Conservation (phyloP, 371 early-diverging fungal genomes). For the Funneliformis caledonium region DNA sequence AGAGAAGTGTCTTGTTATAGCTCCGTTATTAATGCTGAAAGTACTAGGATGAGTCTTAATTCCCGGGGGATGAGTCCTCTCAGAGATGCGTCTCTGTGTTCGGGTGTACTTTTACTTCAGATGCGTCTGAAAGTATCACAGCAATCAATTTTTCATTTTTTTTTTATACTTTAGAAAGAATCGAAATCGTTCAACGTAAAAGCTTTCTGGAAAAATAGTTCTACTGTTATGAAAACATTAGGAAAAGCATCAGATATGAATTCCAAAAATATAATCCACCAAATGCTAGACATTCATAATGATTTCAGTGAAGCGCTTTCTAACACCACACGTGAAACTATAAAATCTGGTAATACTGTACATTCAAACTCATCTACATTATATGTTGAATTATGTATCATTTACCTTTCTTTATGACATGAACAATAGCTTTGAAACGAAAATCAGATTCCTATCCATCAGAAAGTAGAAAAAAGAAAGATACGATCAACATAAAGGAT, state of each 20-base stretch:
- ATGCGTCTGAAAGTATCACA: constrained; percentile 20
- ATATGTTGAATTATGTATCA: neutral
- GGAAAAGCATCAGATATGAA: constrained; percentile 8
- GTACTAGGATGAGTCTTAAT: constrained; percentile 19
- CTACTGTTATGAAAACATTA: constrained; percentile 7
- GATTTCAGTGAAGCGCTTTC: neutral
- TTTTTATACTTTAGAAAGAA: constrained; percentile 16
- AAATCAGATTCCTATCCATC: neutral
- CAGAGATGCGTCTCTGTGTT: constrained; percentile 14
- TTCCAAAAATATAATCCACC: neutral
- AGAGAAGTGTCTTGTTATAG: constrained; percentile 24
- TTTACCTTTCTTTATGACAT: no score
- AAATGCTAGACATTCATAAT: neutral
- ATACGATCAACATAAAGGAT: neutral
- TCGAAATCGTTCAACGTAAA: neutral
- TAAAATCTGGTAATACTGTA: no score
- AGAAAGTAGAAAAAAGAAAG: neutral
- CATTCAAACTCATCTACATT: no score
- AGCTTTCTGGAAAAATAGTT: neutral
- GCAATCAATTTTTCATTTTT: constrained; percentile 5
- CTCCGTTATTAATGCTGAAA: constrained; percentile 1
- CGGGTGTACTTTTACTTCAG: neutral
- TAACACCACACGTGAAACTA: no score
- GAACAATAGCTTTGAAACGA: neutral
- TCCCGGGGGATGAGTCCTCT: no score